Base-by-base conservation (phyloP, 2,329 filamentous ascomycete genomes). In the Colletotrichum gloeosporioides region DNA sequence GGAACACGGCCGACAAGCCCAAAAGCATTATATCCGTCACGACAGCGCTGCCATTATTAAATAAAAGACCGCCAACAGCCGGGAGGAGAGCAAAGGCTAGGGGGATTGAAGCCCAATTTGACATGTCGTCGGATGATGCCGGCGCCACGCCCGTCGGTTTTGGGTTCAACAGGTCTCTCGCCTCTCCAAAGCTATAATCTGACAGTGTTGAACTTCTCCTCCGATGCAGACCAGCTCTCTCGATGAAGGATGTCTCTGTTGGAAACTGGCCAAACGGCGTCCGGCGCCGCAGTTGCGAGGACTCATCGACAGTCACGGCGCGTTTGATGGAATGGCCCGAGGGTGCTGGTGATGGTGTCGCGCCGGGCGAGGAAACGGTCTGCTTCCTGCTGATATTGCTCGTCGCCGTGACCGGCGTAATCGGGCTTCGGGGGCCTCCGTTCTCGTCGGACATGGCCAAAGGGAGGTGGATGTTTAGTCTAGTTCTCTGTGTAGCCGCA, bases 11-110 rank as follows among this genome's bases (percentile, higher is more conserved):
- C 3, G 95, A 95, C 77, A 99, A 85, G 4, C 91, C 92, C 36
- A 99, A 86, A 39, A 99, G 88, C 80, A 97, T 93, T 32, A 98
- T 86, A 84, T 99, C 96, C 1, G 96, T 98, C 71, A 96, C 92
- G 77, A 98, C 90, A 1, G 93, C 91, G 79, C 93, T 94, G 15
- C 96, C 96, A 86, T 98, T 95, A 77, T 94, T 91, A 83, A 98
- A 98, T 73, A 98, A 87, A 65, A 98, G 85, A 0, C 96, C 96
- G 1, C 92, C 95, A n/a, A 98, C 82, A 2, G 96, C 96, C 4
- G 96, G 96, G 16, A 99, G 86, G 64, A 98, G 89, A 4, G 95
- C 96, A 82, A 98, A 94, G 0, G 92, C 93, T 39, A 99, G 87
- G 1, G 96, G 96, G n/a, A 95, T 88, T 3, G 93, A 95, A 77